A percentile compares a stretch with the other conserved stretches of the same genome.
phyloP scores from a whole-genome alignment of 2,329 filamentous ascomycete species.

The Aspergillus sclerotialis region DNA sequence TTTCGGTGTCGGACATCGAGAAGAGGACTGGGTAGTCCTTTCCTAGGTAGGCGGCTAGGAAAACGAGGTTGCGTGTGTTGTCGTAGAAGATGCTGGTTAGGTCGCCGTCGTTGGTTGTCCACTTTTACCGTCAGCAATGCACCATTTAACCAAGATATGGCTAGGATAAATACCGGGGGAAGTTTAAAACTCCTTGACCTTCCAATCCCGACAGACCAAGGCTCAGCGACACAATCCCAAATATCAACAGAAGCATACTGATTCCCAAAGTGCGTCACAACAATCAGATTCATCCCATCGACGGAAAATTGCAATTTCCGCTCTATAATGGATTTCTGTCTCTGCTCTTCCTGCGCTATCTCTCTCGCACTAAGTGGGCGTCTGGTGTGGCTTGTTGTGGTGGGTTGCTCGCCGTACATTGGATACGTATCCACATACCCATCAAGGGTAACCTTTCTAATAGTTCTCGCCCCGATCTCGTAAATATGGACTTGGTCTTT shows the following conservation, averaged over 20 bases:
- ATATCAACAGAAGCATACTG: slow-evolving; percentile 17
- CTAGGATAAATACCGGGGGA: slow-evolving; percentile 8
- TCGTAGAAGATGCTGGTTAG: slow-evolving; percentile 30
- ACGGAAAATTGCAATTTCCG: slow-evolving; percentile 27
- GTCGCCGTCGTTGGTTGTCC: slow-evolving; percentile 28
- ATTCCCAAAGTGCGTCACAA: slow-evolving; percentile 27
- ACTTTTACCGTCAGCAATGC: slow-evolving; percentile 12
- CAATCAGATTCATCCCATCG: slow-evolving; percentile 23
- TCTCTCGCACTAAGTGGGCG: no score
- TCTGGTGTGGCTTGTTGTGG: no score
- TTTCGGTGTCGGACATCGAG: slow-evolving; percentile 10
- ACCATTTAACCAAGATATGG: not conserved
- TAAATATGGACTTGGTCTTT: slow-evolving; percentile 15
- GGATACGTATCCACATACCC: slow-evolving; percentile 6
- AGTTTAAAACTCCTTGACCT: slow-evolving; percentile 13
- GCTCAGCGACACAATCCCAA: slow-evolving; percentile 12
- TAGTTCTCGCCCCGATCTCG: slow-evolving; percentile 9
- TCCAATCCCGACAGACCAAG: slow-evolving; percentile 11
- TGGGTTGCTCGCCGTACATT: slow-evolving; percentile 2
- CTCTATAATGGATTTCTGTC: slow-evolving; percentile 19
- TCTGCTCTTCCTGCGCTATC: no score
- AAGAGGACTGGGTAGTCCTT: slow-evolving; percentile 14
- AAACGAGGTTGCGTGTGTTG: slow-evolving; percentile 15
- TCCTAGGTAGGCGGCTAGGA: slow-evolving; percentile 20
- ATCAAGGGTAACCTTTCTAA: slow-evolving; percentile 9